Base-by-base conservation (phyloP, 495 filamentous ascomycete species). In the Hypoxylon lenormandii region DNA sequence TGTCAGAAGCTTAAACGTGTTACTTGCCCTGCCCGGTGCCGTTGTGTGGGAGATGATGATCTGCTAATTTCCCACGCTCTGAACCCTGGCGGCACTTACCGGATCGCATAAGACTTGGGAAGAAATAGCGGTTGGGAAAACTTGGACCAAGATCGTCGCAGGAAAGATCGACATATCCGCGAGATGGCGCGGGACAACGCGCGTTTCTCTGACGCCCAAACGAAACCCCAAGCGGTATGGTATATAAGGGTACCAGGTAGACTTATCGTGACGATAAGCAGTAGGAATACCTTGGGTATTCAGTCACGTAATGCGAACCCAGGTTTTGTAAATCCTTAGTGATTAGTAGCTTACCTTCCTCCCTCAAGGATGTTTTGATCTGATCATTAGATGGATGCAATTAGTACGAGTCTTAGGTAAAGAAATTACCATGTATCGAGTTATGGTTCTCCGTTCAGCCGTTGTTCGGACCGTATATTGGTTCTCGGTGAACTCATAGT, bases 21-120 rank as follows among this genome's bases (percentile, higher is more conserved):
- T 47, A 37, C 45, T 50, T 52, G 38, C 22, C 47, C 19, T 56
- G 57, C 57, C 50, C 45, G 43, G 45, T n/a, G 62, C 62, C 47
- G 62, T 61, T 60, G 40, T 18, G 48, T 58, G 62, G 62, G 62
- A 71, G 62, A 71, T 71, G 62, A 71, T 10, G 68, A 71, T 71
- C 68, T 59, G 28, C 68, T 11, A 18, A 52, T 22, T 54, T 65
- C 56, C 62, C 52, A 63, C 0, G 30, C 30, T 23, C 4, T 58
- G 37, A 16, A 54, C 62, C 62, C 62, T 66, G 46, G 48, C 58
- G 68, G 68, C 42, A 66, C 46, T 66, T 66, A 26, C 68, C 62
- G 68, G 47, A 15, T 65, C 5, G 51, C 49, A 51, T 61, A 15
- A 56, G 50, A 43, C 37, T 38, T 26, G 5, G 5, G 23, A 18